These are phyloP conservation scores for Aspergillus awamori DNA, from an alignment of 2,329 filamentous ascomycete species.

Conservation along the genomic window DNA sequence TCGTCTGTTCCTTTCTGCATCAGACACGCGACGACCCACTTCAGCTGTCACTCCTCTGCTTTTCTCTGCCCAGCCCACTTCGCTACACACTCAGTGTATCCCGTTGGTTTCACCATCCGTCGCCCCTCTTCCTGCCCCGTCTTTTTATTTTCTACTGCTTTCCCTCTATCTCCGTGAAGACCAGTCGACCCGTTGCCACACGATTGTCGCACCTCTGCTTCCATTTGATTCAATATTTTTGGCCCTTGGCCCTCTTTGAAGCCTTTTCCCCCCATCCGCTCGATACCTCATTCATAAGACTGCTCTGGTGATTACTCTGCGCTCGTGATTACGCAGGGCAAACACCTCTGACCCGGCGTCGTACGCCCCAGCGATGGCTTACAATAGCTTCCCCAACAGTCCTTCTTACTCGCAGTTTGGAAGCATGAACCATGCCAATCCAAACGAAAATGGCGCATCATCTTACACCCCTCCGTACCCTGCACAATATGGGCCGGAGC, in stretches of 20 bases:
- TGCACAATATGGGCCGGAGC: slow-evolving; percentile 34
- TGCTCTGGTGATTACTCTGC: slow-evolving; percentile 2
- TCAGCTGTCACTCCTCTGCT: not conserved
- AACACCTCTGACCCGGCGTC: not conserved
- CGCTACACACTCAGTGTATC: not conserved
- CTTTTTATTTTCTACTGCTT: slow-evolving; percentile 8
- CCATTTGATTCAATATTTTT: slow-evolving; percentile 2
- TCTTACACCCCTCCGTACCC: slow-evolving; percentile 37
- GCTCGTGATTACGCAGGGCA: slow-evolving; percentile 11
- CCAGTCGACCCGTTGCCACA: not conserved
- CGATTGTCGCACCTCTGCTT: slow-evolving; percentile 10
- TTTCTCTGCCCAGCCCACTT: not conserved
- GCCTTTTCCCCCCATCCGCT: not conserved
- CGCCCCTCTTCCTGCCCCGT: not conserved
- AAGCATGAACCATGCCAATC: slow-evolving; percentile 25
- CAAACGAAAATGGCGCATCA: slow-evolving; percentile 29
- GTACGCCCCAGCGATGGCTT: slow-evolving; percentile 38
- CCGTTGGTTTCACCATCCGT: slow-evolving; percentile 7
- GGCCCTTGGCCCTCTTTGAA: not conserved
- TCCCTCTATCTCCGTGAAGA: not conserved
- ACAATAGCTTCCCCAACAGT: slow-evolving; percentile 45
- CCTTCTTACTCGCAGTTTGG: slow-evolving; percentile 33
- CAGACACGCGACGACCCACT: not conserved
- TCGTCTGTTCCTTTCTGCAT: not conserved
- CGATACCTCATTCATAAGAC: not conserved